Conservation (phyloP, 116 monocot species). For the Iris pallida region DNA sequence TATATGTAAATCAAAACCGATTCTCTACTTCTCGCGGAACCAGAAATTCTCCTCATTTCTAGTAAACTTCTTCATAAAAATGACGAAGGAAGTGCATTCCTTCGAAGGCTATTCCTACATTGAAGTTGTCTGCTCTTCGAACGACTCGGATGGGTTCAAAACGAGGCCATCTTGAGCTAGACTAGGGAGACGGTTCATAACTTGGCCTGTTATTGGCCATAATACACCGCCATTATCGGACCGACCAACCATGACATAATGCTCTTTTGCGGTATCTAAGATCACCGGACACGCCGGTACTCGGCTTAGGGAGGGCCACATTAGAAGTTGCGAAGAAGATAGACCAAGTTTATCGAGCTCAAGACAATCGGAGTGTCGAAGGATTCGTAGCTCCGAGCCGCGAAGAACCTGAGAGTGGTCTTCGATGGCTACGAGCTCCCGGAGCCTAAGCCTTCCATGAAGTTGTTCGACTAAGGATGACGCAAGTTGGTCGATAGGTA, state of each 20-base stretch:
- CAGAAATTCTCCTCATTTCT: too few species aligned
- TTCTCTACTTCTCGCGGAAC: too few species aligned
- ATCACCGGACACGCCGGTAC: slow-evolving; percentile 37
- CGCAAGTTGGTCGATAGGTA: slow-evolving; percentile 48
- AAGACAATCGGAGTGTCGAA: slow-evolving; percentile 36
- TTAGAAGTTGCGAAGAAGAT: slow-evolving; percentile 24
- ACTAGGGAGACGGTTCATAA: slow-evolving; percentile 22
- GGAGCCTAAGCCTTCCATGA: not conserved
- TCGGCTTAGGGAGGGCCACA: slow-evolving; percentile 30
- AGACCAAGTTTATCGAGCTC: slow-evolving; percentile 25
- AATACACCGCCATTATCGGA: slow-evolving; percentile 28
- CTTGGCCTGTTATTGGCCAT: slow-evolving; percentile 50
- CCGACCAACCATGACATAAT: slow-evolving; percentile 34
- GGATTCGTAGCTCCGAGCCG: slow-evolving; percentile 33
- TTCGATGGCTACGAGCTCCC: slow-evolving; percentile 21
- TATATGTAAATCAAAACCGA: too few species aligned
- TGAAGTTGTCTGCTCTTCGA: slow-evolving; percentile 35
- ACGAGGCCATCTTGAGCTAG: slow-evolving; percentile 11
- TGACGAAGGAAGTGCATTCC: slow-evolving; percentile 22
- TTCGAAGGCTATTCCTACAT: slow-evolving; percentile 21
- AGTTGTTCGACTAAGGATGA: slow-evolving; percentile 51
- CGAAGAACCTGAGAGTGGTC: slow-evolving; percentile 23
- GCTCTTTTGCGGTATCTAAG: slow-evolving; percentile 42
- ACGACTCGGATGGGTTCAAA: slow-evolving; percentile 35
- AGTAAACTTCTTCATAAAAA: too few species aligned